These are phyloP conservation scores for Diddensiella caesifluorescens DNA, from an alignment of 805 yeast genomes.

Conservation along the genomic window DNA sequence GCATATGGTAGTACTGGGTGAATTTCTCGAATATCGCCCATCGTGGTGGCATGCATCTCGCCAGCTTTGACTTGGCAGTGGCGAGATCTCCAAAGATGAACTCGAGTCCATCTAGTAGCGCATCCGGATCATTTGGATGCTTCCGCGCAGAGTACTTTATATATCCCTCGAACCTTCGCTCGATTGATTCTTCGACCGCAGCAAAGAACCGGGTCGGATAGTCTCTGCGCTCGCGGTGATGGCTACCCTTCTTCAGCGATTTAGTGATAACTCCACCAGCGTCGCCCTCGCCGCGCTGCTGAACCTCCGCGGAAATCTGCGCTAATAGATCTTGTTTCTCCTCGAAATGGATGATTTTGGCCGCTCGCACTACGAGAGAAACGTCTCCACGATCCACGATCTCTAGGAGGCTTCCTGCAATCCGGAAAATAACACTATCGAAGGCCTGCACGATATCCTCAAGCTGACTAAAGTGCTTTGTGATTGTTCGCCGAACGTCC, in stretches of 20 bases:
- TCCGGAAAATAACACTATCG: constrained; percentile 54
- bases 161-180: constrained; percentile 64
- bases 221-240: constrained; percentile 41
- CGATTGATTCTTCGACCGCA: constrained; percentile 54
- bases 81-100: constrained; percentile 81
- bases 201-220: constrained; percentile 58
- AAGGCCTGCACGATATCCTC: constrained; percentile 50
- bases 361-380: constrained; percentile 62
- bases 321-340: constrained; percentile 68
- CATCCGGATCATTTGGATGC: constrained; percentile 37
- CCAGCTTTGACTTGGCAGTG: constrained; percentile 55
- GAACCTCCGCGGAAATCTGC: constrained; percentile 24
- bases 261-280: constrained; percentile 5
- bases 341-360: constrained; percentile 76
- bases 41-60: constrained; percentile 55
- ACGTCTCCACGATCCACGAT: constrained; percentile 62
- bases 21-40: constrained; percentile 70
- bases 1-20: constrained; percentile 60
- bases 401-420: constrained; percentile 69
- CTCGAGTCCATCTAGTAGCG: constrained; percentile 62
- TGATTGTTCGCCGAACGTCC: constrained; percentile 65
- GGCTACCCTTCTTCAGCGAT: constrained; percentile 9
- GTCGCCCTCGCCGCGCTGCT: not conserved
- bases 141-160: constrained; percentile 46
- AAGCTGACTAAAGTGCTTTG: constrained; percentile 49